Percentiles rank a stretch among this genome's conserved stretches.
Conservation (phyloP, 2,329 filamentous ascomycete genomes). For the Phaeosphaeriaceae sp. region DNA sequence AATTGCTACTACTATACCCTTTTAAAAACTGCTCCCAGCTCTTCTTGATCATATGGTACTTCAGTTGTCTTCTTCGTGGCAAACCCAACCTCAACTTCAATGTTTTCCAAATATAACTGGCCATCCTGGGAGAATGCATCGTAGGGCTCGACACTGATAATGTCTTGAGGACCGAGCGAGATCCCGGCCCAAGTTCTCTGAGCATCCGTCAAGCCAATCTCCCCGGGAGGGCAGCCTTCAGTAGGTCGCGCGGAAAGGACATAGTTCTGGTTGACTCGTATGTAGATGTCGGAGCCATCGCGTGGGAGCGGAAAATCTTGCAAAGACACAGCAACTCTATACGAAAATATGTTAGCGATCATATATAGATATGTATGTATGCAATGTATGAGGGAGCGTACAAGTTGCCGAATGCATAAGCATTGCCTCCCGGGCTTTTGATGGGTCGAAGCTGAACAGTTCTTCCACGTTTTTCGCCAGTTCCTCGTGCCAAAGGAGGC, state of each 20-base stretch:
- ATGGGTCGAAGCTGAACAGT: conserved; percentile 53
- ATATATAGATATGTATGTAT: background rate
- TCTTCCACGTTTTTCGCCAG: conserved; percentile 27
- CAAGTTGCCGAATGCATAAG: conserved; percentile 57
- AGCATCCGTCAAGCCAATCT: conserved; percentile 83
- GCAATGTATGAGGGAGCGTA: conserved; percentile 24
- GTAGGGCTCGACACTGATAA: conserved; percentile 74
- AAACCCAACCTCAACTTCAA: conserved; percentile 88
- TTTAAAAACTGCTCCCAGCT: conserved; percentile 67
- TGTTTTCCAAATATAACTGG: conserved; percentile 75
- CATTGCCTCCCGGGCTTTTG: conserved; percentile 63
- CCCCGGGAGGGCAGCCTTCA: conserved; percentile 72
- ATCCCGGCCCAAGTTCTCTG: conserved; percentile 89
- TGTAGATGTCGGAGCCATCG: conserved; percentile 75
- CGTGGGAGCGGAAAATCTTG: conserved; percentile 77
- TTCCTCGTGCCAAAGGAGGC: conserved; percentile 29
- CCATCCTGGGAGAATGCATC: conserved; percentile 74
- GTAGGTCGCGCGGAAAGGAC: conserved; percentile 80
- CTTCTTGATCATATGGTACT: conserved; percentile 82
- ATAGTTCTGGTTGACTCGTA: conserved; percentile 75
- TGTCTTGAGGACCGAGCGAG: conserved; percentile 72
- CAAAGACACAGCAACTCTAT: conserved; percentile 77
- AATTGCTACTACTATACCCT: conserved; percentile 15
- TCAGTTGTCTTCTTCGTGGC: conserved; percentile 78
- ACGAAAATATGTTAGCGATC: conserved; percentile 10